Evolutionary conservation across 1,284 basidiomycete species (phyloP), one percentile per base, ranked within the genome.

Genomic region (Hemileia vastatrix): DNA sequence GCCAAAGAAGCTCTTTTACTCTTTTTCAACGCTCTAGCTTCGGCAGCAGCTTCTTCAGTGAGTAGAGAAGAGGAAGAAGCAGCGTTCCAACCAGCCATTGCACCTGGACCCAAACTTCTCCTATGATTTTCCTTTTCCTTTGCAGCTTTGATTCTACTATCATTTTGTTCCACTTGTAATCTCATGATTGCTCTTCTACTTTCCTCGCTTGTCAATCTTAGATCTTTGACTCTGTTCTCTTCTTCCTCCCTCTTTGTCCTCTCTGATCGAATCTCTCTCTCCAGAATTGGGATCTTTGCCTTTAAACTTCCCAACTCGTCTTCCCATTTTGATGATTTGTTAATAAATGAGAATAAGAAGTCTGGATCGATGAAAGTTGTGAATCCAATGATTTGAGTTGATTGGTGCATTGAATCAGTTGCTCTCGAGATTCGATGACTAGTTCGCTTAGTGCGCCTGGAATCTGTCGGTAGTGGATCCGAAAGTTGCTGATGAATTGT

Each of bases 141-240:
- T 40, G 8, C 11, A 11, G 67, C 68, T 27, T 69, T 69, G 15
- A 70, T 65, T 9, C 67, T 54, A 8, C 65, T 67, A 32, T 57
- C 55, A 9, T 32, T 48, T 4, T 21, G 18, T 44, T 70, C 66
- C 32, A 66, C 66, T 48, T 72, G 71, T 4, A 73, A 65, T 6
- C 70, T 58, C 71, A 73, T 73, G 65, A 73, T 72, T 40, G 71
- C 71, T 3, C 71, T 65, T 8, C 71, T 64, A 44, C 67, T 67
- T 53, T 73, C 71, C 43, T 73, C 71, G 24, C 68, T 68, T n/a
- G 70, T 64, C n/a, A 68, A 64, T 19, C 71, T 67, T 43, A 73
- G 65, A 45, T 72, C 71, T 31, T 71, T 70, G 62, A 73, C 71
- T 11, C 70, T 64, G 40, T 72, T 70, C 3, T 69, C 67, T 8